Percentiles rank a stretch among this genome's conserved stretches.
These are phyloP conservation scores for Ceratocystis harringtonii DNA, from an alignment of 2,329 filamentous ascomycete species.

Conservation along the genomic window DNA sequence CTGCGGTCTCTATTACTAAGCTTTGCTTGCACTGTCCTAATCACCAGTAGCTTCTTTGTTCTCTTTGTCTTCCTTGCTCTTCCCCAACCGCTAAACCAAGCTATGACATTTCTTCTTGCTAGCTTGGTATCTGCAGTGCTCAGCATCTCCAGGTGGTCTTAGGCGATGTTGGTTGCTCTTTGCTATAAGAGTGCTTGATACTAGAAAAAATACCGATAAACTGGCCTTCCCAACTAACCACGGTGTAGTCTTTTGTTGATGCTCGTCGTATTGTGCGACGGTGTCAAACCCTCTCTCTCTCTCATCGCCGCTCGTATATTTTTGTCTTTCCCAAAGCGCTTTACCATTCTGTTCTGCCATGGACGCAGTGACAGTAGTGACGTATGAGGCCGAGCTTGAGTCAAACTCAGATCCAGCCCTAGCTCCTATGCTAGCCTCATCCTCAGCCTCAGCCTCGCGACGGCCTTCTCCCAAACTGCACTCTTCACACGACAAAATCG, in stretches of 20 bases:
- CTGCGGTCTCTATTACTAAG: background rate
- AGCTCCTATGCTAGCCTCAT: background rate
- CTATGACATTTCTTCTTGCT: background rate
- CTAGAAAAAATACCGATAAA: background rate
- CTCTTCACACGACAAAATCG: background rate
- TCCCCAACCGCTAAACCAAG: background rate
- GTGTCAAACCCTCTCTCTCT: background rate
- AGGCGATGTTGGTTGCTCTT: background rate
- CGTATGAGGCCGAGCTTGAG: conserved; percentile 3
- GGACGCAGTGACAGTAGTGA: background rate
- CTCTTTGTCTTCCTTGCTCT: background rate
- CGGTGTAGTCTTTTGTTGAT: too few relatives aligned
- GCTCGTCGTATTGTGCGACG: too few relatives aligned
- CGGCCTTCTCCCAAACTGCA: background rate
- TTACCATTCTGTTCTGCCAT: background rate
- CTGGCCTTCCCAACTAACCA: too few relatives aligned
- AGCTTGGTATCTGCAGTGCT: background rate
- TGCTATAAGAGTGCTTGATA: background rate
- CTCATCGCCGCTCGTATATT: background rate
- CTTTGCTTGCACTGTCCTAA: background rate
- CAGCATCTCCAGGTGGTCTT: background rate
- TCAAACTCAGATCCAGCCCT: background rate
- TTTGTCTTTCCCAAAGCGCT: background rate
- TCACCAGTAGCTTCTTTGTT: background rate
- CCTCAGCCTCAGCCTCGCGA: background rate